Conservation (phyloP, 129 eudicot species). For the Helichrysum umbraculigerum region DNA sequence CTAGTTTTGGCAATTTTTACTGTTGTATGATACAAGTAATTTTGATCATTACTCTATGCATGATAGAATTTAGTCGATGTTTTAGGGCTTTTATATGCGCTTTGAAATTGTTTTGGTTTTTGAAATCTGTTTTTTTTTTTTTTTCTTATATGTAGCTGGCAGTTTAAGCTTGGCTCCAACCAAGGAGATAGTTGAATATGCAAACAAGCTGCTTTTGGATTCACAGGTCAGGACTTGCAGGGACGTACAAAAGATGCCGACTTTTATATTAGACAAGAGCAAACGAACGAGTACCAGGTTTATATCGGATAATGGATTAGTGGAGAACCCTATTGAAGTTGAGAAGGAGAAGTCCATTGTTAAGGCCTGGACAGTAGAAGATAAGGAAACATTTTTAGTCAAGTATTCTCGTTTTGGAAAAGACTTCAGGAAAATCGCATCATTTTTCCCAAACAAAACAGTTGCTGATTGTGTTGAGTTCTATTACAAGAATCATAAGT, state of each 20-base stretch:
- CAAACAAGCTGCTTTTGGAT: slow-evolving; percentile 61
- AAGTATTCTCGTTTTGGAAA: slow-evolving; percentile 64
- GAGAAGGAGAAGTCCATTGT: slow-evolving; percentile 69
- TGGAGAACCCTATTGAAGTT: slow-evolving; percentile 69
- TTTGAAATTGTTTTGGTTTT: not conserved
- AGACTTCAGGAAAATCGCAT: slow-evolving; percentile 75
- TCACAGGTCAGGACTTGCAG: slow-evolving; percentile 46
- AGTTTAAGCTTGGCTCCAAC: slow-evolving; percentile 53
- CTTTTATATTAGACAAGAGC: slow-evolving; percentile 67
- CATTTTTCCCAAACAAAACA: slow-evolving; percentile 72
- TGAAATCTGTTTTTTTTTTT: not conserved
- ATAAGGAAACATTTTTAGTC: slow-evolving; percentile 59
- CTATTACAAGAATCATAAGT: slow-evolving; percentile 90
- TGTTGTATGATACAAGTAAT: not conserved
- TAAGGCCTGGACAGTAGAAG: slow-evolving; percentile 75
- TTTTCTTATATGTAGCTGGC: slow-evolving; percentile 50
- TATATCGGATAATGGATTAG: slow-evolving; percentile 65
- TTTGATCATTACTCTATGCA: not conserved
- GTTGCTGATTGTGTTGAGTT: slow-evolving; percentile 86
- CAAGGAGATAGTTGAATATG: slow-evolving; percentile 50
- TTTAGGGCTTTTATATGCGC: not conserved
- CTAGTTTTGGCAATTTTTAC: not conserved
- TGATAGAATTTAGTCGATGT: not conserved
- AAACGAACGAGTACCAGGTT: slow-evolving; percentile 54
- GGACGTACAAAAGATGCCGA: slow-evolving; percentile 67